Percentiles rank a stretch among this genome's conserved stretches.
These are phyloP conservation scores for Francoa sonchifolia DNA, from an alignment of 441 rosid genomes.

Conservation along the genomic window DNA sequence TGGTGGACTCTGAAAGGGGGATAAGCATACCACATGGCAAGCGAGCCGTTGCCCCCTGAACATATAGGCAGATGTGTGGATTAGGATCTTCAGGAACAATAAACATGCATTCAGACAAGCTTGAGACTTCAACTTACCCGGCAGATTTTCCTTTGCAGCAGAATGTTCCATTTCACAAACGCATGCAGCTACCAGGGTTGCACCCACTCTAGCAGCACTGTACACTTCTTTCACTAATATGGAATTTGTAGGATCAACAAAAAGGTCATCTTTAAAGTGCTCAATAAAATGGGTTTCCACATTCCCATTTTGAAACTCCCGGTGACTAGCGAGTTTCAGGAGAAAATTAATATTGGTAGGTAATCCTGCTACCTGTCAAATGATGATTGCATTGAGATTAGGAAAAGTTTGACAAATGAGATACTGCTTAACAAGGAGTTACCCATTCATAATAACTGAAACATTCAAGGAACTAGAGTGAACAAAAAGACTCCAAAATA, in stretches of 20 bases:
- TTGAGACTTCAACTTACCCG: constrained; percentile 37
- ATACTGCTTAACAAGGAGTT: too few species aligned
- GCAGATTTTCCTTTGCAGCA: constrained; percentile 23
- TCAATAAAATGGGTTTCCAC: constrained; percentile 97
- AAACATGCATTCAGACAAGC: constrained; percentile 12
- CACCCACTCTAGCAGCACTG: constrained; percentile 37
- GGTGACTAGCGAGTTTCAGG: constrained; percentile 63
- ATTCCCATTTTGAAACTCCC: constrained; percentile 60
- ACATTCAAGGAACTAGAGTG: too few species aligned
- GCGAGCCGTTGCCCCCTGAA: constrained; percentile 41
- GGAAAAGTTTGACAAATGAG: too few species aligned
- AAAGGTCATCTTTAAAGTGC: constrained; percentile 61
- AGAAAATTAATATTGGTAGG: constrained; percentile 85
- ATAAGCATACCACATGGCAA: constrained; percentile 54
- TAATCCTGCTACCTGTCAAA: constrained; percentile 81
- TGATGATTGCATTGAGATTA: constrained; percentile 2
- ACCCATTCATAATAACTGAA: too few species aligned
- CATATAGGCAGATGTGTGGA: constrained; percentile 13
- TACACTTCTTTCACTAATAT: constrained; percentile 31
- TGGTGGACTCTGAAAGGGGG: constrained; percentile 89
- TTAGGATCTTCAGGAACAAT: constrained; percentile 11
- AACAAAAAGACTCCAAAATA: constrained; percentile 6
- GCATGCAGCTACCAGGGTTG: constrained; percentile 65
- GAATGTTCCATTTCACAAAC: constrained; percentile 45
- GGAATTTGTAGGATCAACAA: constrained; percentile 45